phyloP scores from a whole-genome alignment of 352 stramenopile genomes.

The Phytophthora pinifolia region DNA sequence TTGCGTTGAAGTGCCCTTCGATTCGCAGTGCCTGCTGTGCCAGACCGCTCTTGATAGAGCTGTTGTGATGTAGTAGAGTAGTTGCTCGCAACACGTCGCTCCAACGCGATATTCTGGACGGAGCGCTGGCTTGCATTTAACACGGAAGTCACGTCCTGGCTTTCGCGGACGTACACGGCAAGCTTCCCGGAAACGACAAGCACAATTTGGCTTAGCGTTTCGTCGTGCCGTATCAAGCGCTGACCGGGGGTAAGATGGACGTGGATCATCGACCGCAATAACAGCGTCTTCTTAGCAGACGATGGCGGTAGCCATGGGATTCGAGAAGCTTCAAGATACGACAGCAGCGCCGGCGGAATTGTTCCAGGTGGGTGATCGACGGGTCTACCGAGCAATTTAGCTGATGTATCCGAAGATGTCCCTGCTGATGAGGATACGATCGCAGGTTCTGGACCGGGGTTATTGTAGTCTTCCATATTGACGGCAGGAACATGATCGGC shows the following conservation, averaged over 20 bases:
- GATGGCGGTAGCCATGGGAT: slow-evolving; percentile 38
- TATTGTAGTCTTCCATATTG: slow-evolving; percentile 27
- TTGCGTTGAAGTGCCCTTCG: slow-evolving; percentile 22
- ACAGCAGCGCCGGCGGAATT: slow-evolving; percentile 24
- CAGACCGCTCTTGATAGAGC: slow-evolving; percentile 35
- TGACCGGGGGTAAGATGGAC: slow-evolving; percentile 39
- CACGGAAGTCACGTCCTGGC: slow-evolving; percentile 38
- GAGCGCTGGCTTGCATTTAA: slow-evolving; percentile 58
- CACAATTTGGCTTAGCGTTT: slow-evolving; percentile 45
- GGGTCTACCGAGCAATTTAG: not conserved
- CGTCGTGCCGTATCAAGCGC: slow-evolving; percentile 38
- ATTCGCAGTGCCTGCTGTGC: slow-evolving; percentile 2
- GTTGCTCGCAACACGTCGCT: slow-evolving; percentile 63
- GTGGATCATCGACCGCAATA: slow-evolving; percentile 37
- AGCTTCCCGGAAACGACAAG: slow-evolving; percentile 51
- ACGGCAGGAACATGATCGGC: slow-evolving; percentile 36
- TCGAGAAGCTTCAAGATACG: slow-evolving; percentile 27
- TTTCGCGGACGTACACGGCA: slow-evolving; percentile 40
- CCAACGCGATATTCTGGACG: slow-evolving; percentile 53
- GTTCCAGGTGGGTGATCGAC: not conserved
- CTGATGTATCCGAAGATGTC: no score
- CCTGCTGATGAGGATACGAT: not conserved
- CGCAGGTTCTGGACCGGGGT: not conserved
- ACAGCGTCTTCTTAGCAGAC: slow-evolving; percentile 35
- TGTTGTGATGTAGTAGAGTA: slow-evolving; percentile 71